Conservation (phyloP, 768 basidiomycete species). For the Rubroboletus pulcherrimus region DNA sequence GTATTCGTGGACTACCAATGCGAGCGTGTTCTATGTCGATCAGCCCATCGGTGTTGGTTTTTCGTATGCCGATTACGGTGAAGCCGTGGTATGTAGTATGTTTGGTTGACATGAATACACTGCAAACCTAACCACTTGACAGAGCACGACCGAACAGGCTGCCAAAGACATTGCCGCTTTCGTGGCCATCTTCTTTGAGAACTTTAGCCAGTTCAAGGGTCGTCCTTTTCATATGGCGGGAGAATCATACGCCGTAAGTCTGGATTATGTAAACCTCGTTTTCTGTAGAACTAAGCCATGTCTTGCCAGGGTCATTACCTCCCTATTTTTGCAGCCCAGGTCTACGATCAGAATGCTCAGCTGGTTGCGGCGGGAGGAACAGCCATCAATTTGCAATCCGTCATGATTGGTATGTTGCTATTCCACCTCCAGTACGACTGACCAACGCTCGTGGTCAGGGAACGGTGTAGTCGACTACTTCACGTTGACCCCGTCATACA, state of each 20-base stretch:
- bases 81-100: slow-evolving; percentile 30
- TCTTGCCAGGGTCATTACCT: slow-evolving; percentile 43
- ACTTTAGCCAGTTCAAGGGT: slow-evolving; percentile 64
- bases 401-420: slow-evolving; percentile 39
- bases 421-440: background rate
- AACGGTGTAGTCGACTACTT: slow-evolving; percentile 40
- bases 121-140: background rate
- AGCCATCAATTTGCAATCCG: slow-evolving; percentile 43
- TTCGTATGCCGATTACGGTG: slow-evolving; percentile 39
- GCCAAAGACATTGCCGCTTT: slow-evolving; percentile 66
- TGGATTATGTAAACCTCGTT: background rate
- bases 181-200: slow-evolving; percentile 66
- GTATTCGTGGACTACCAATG: slow-evolving; percentile 59
- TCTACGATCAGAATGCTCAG: slow-evolving; percentile 43
- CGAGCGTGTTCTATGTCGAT: slow-evolving; percentile 44
- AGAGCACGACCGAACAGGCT: slow-evolving; percentile 60
- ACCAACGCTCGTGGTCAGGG: slow-evolving; percentile 18
- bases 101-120: background rate
- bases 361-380: slow-evolving; percentile 41
- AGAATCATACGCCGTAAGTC: slow-evolving; percentile 46
- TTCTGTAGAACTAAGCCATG: background rate
- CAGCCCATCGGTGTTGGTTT: slow-evolving; percentile 41
- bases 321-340: slow-evolving; percentile 41
- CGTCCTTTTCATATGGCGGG: slow-evolving; percentile 55
- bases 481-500: slow-evolving; percentile 37